Evolutionary conservation across 371 early-diverging fungal genomes (phyloP).

Genomic region (Lichtheimia ornata): DNA sequence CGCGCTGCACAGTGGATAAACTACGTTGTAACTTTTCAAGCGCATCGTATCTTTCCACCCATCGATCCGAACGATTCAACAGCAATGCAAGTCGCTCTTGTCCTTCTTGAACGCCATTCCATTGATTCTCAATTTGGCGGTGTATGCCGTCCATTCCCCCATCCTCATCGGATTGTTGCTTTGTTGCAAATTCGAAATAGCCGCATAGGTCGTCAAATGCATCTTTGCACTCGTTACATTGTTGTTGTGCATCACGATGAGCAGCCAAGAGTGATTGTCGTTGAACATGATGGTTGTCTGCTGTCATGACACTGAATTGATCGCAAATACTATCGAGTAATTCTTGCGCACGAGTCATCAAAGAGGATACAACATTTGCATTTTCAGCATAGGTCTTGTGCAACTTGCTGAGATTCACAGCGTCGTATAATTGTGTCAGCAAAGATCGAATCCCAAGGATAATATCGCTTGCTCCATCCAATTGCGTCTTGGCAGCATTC

Average conservation of each 20-base stretch:
- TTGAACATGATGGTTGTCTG: conserved; percentile 6
- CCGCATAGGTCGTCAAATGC: conserved; percentile 43
- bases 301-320: conserved; percentile 7
- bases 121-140: conserved; percentile 21
- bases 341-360: conserved; percentile 8
- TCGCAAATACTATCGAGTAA: background rate
- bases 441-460: conserved; percentile 28
- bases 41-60: conserved; percentile 17
- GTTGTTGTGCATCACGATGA: conserved; percentile 29
- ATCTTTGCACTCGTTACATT: conserved; percentile 35
- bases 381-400: conserved; percentile 41
- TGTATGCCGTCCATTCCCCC: conserved; percentile 19
- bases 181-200: conserved; percentile 29
- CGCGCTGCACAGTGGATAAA: conserved; percentile 5
- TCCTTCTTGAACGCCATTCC: conserved; percentile 16
- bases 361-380: conserved; percentile 14
- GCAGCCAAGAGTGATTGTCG: conserved; percentile 18
- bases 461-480: conserved; percentile 35
- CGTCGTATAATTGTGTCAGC: conserved; percentile 36
- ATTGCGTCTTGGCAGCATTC: conserved; percentile 21
- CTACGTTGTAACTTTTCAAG: conserved; percentile 13
- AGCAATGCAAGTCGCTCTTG: conserved; percentile 1
- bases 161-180: conserved; percentile 25
- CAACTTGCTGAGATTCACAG: conserved; percentile 38
- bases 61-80: conserved; percentile 8